phyloP scores from a whole-genome alignment of 495 filamentous ascomycete species.

The Hyaloscypha variabilis region DNA sequence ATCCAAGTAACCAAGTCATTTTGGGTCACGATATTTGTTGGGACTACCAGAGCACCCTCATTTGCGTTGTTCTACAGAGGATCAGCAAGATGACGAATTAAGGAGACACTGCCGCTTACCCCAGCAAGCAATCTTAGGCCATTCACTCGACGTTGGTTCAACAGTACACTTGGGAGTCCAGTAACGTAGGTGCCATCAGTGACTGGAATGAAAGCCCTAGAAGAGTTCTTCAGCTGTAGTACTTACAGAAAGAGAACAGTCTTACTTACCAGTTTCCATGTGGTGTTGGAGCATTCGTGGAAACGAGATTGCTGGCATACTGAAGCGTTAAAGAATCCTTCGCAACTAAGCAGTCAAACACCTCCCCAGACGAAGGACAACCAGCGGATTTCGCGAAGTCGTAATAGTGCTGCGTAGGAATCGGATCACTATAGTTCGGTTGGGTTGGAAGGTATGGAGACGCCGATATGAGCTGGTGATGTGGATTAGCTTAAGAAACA shows the following conservation, averaged over 20 bases:
- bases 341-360: constrained; percentile 55
- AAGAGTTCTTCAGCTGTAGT: too few relatives aligned
- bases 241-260: too few relatives aligned
- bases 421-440: constrained; percentile 49
- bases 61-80: constrained; percentile 43
- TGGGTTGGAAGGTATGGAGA: constrained; percentile 49
- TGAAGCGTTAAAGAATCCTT: constrained; percentile 54
- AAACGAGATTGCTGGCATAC: too few relatives aligned
- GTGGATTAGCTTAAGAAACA: constrained; percentile 42
- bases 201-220: constrained; percentile 65
- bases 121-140: constrained; percentile 7
- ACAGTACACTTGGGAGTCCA: constrained; percentile 52
- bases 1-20: constrained; percentile 48
- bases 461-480: constrained; percentile 49
- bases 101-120: constrained; percentile 1
- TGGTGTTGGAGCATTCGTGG: too few relatives aligned
- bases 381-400: constrained; percentile 55
- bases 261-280: too few relatives aligned
- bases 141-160: constrained; percentile 42
- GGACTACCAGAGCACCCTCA: constrained; percentile 45
- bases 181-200: constrained; percentile 60
- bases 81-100: neutral
- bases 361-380: constrained; percentile 46
- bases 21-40: constrained; percentile 50
- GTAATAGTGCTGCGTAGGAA: constrained; percentile 57